Conservation (phyloP, 805 yeast genomes). For the Torulaspora delbrueckii region DNA sequence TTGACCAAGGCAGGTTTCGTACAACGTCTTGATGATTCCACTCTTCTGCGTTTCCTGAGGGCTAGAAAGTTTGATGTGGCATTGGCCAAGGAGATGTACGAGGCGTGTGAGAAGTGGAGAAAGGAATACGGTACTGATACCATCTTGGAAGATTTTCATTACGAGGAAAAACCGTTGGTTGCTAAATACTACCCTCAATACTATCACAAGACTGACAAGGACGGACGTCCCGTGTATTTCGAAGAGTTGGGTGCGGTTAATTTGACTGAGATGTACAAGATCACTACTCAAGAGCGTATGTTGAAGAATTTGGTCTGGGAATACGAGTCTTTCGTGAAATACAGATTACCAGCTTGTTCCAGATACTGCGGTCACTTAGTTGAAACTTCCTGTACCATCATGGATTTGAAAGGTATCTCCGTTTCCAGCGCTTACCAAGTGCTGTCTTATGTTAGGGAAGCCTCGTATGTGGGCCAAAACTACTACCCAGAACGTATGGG, state of each 20-base stretch:
- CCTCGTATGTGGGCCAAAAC: conserved; percentile 91
- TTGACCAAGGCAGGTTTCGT: conserved; percentile 62
- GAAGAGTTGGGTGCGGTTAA: conserved; percentile 93
- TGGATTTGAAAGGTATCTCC: conserved; percentile 93
- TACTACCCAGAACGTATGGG: conserved; percentile 99
- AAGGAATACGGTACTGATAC: conserved; percentile 80
- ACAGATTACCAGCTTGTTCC: conserved; percentile 91
- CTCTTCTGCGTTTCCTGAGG: conserved; percentile 78
- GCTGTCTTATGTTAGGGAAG: conserved; percentile 82
- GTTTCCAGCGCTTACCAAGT: conserved; percentile 80
- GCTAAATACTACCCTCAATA: conserved; percentile 92
- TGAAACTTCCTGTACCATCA: conserved; percentile 94
- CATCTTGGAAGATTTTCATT: conserved; percentile 79
- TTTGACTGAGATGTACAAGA: conserved; percentile 83
- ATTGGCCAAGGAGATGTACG: conserved; percentile 77
- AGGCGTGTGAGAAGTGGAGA: conserved; percentile 89
- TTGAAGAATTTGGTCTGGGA: conserved; percentile 95
- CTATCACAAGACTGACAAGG: conserved; percentile 94
- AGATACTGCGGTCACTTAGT: conserved; percentile 71
- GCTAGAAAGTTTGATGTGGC: conserved; percentile 90
- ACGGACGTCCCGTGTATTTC: conserved; percentile 92
- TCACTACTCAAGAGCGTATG: conserved; percentile 95
- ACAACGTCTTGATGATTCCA: conserved; percentile 82
- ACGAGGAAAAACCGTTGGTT: conserved; percentile 87
- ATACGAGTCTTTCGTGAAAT: conserved; percentile 81